Evolutionary conservation across 176 grass and related monocot genomes (phyloP), one percentile per base, ranked within the genome.

Genomic region (Miscanthus lutarioriparius): DNA sequence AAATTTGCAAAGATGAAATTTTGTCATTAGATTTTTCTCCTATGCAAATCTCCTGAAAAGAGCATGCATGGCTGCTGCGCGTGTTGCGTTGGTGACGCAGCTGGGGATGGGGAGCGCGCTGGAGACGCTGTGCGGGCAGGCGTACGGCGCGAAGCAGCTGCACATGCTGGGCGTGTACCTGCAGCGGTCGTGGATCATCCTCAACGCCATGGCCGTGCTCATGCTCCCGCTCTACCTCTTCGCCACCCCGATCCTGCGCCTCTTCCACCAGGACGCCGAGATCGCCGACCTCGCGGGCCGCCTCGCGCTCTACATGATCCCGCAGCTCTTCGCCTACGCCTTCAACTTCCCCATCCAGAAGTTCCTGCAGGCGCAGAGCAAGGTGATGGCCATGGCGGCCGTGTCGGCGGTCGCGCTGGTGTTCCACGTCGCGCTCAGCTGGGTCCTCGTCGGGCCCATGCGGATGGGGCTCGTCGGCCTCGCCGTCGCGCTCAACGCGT

Each of bases 91-190:
- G 47, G 15, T 49, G 47, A 49, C 19, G 19, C 74, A 97, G 94
- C 80, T 97, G 12, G 94, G 94, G 10, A 97, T 97, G 94, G 94
- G 94, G 20, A 94, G 94, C 74, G 94, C 94, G 28, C 90, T 97
- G 69, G 92, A 97, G 89, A 97, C 94, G 76, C 92, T 97, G 40
- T 97, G 94, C 53, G 94, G 94, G 36, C 92, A 97, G 70, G 92
- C 94, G 43, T 94, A 91, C 54, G 94, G 94, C 16, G 94, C 90
- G 1, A 54, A 54, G 49, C 49, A 54, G 49, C 49, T 54, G 17
- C 49, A 54, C 49, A 95, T 95, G 93, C 73, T 95, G 6, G 88
- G 93, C 20, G 27, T 96, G 44, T 96, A 96, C 73, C 69, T 96
- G 33, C 91, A 96, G 47, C 86, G 93, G 17, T 96, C 91, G 19